Base-by-base conservation (phyloP, 208 protist genomes). In the Crithidia sp. region DNA sequence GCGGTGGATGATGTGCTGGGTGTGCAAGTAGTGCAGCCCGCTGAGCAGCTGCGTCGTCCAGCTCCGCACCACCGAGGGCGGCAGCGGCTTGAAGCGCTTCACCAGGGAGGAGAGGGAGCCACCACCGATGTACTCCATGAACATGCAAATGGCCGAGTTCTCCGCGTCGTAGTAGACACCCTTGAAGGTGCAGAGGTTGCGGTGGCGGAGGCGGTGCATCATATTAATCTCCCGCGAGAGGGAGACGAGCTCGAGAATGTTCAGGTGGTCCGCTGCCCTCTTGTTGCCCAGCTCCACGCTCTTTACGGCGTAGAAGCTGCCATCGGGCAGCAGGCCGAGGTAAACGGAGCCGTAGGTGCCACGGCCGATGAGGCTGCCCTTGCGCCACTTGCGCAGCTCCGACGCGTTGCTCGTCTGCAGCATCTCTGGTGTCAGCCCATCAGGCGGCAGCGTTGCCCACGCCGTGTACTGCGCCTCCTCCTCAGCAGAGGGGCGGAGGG, bases 51-150 rank as follows among this genome's bases (percentile, higher is more conserved):
- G 93, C 74, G 79, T 77, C 59, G 93, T 96, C 90, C 91, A 97
- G 70, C 81, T 82, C n/a, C 90, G 89, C 53, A 98, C 87, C 40
- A 97, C 91, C 57, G 77, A 67, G 7, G 80, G 71, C 10, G 89
- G 89, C 37, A 97, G 77, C 41, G 92, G 91, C 70, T 92, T 95
- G 61, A 98, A 96, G 14, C 88, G 87, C 79, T 95, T 94, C 40
- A 97, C 84, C 2, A 98, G 58, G 13, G 84, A 77, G 36, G 90
- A 85, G 45, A 98, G 76, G 0, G 91, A 93, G 56, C 95, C 95
- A 19, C 95, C 94, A 40, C 94, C 87, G 59, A 98, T 87, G 91
- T 97, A 97, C 79, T 98, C 89, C 91, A 97, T 96, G 55, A 97
- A 96, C 84, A 98, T 96, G 71, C 91, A 94, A 28, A 98, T 88